phyloP scores from a whole-genome alignment of 805 yeast genomes.

The Clavispora phyllophila region DNA sequence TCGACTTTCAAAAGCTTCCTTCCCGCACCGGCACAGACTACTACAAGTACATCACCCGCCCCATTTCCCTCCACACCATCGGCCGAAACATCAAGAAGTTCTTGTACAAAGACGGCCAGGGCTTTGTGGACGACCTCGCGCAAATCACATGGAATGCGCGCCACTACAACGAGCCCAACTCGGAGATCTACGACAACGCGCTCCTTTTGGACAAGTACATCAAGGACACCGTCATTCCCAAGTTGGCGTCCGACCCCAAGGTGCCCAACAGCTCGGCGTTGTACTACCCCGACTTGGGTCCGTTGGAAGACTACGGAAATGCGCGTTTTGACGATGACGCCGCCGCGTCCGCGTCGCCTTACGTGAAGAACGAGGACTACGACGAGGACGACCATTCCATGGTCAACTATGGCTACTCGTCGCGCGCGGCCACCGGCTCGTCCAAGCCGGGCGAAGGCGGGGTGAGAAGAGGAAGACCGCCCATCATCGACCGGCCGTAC shows the following conservation, averaged over 20 bases:
- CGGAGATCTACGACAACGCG: constrained; percentile 67
- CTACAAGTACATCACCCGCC: constrained; percentile 69
- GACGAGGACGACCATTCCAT: constrained; percentile 14
- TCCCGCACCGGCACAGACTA: constrained; percentile 69
- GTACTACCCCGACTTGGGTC: constrained; percentile 63
- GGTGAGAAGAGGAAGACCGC: constrained; percentile 83
- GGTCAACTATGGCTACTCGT: constrained; percentile 2
- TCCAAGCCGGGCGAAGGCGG: constrained; percentile 33
- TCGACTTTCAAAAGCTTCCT: constrained; percentile 70
- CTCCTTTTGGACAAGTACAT: constrained; percentile 50
- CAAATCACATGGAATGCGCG: constrained; percentile 91
- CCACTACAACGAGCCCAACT: constrained; percentile 68
- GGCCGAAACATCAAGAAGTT: constrained; percentile 51
- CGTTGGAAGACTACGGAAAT: constrained; percentile 30
- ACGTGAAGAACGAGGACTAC: constrained; percentile 10
- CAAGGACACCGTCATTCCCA: constrained; percentile 43
- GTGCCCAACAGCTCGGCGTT: constrained; percentile 33
- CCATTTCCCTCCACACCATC: constrained; percentile 76
- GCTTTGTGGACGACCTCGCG: constrained; percentile 70
- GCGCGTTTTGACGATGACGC: constrained; percentile 9
- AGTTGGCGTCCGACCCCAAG: constrained; percentile 38
- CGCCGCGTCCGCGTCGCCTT: constrained; percentile 8
- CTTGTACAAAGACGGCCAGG: constrained; percentile 56
- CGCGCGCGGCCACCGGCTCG: constrained; percentile 1
- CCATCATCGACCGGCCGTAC: constrained; percentile 84